A percentile compares a stretch with the other conserved stretches of the same genome.
Evolutionary conservation across 2,329 filamentous ascomycete genomes (phyloP).

Genomic region (Emericellopsis cladophorae): DNA sequence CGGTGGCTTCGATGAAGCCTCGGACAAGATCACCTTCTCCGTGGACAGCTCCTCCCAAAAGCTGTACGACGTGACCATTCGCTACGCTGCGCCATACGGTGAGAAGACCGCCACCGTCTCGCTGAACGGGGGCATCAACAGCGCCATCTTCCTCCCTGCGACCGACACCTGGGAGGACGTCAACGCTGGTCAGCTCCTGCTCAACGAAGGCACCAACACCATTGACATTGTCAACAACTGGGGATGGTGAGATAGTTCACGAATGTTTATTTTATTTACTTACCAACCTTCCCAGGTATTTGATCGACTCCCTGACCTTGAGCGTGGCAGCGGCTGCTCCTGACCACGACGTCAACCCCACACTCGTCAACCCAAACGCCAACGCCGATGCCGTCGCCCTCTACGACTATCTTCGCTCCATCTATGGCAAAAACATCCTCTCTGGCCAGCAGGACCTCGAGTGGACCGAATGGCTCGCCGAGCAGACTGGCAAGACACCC

Average conservation of each 20-base stretch:
- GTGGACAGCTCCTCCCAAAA: conserved; percentile 17
- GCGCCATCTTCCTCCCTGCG: conserved; percentile 25
- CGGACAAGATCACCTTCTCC: conserved; percentile 29
- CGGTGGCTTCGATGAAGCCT: conserved; percentile 26
- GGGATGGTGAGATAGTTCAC: conserved; percentile 23
- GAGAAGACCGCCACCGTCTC: conserved; percentile 29
- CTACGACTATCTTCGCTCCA: conserved; percentile 25
- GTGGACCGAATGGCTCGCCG: conserved; percentile 26
- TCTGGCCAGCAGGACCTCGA: conserved; percentile 33
- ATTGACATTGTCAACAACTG: conserved; percentile 32
- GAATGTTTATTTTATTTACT: not conserved
- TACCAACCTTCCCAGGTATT: conserved; percentile 16
- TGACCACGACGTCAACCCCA: conserved; percentile 23
- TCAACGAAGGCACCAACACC: conserved; percentile 27
- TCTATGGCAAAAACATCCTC: conserved; percentile 32
- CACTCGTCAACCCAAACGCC: conserved; percentile 23
- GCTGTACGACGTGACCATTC: conserved; percentile 29
- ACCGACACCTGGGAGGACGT: conserved; percentile 22
- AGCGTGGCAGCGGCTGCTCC: conserved; percentile 19
- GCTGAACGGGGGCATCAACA: conserved; percentile 26
- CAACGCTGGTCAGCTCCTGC: conserved; percentile 28
- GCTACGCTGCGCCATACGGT: conserved; percentile 31
- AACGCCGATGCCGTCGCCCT: conserved; percentile 21
- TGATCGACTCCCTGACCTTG: conserved; percentile 29
- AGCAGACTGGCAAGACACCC: conserved; percentile 31